A percentile compares a stretch with the other conserved stretches of the same genome.
Evolutionary conservation across 306 rosid genomes (phyloP).

Genomic region (Lathyrus oleraceus): DNA sequence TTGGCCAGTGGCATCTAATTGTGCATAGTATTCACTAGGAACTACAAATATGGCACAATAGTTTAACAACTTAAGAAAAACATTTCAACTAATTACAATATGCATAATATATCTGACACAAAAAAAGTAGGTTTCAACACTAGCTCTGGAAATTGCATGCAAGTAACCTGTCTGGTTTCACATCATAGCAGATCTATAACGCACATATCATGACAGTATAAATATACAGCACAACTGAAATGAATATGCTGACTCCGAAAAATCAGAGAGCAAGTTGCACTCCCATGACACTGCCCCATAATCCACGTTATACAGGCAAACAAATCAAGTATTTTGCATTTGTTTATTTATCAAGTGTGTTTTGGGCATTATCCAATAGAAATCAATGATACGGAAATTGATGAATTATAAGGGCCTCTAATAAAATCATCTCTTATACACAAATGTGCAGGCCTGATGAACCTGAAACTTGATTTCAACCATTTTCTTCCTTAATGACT

Average conservation of each 20-base stretch:
- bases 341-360: neutral
- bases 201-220: no score
- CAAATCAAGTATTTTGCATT: conserved; percentile 16
- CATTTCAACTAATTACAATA: no score
- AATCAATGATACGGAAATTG: conserved; percentile 10
- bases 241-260: neutral
- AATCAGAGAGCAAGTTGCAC: conserved; percentile 27
- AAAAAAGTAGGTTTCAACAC: no score
- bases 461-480: neutral
- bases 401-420: conserved; percentile 21
- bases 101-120: no score
- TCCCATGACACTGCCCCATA: neutral
- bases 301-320: conserved; percentile 14
- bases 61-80: conserved; percentile 17
- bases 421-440: neutral
- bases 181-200: no score
- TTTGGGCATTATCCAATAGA: conserved; percentile 10
- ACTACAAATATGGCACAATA: conserved; percentile 51
- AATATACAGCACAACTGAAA: conserved; percentile 3
- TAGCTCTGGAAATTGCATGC: no score
- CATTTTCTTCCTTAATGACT: conserved; percentile 10
- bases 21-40: conserved; percentile 89
- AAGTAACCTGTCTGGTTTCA: no score
- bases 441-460: neutral
- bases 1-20: conserved; percentile 88